Percentiles rank a stretch among this genome's conserved stretches.
Evolutionary conservation across 345 rosid genomes (phyloP).

Genomic region (Garcia nutans): DNA sequence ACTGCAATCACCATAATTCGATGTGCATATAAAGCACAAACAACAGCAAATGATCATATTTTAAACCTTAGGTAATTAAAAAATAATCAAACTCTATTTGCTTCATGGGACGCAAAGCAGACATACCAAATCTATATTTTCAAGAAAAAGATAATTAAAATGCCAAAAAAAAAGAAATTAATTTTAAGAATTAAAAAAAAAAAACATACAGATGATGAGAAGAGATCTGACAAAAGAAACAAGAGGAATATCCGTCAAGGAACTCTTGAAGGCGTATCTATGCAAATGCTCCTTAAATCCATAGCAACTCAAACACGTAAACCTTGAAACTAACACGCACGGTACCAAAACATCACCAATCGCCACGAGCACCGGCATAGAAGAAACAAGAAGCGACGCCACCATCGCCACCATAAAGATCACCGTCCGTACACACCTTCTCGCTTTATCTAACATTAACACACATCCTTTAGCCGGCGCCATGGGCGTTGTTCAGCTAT

Average conservation of each 20-base stretch:
- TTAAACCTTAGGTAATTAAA: not conserved
- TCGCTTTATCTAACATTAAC: constrained; percentile 57
- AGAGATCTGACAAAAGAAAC: constrained; percentile 85
- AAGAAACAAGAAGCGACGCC: constrained; percentile 72
- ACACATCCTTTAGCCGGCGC: constrained; percentile 34
- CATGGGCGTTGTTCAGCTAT: constrained; percentile 6
- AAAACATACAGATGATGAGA: constrained; percentile 60
- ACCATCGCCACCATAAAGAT: constrained; percentile 94
- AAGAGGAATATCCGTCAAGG: constrained; percentile 76
- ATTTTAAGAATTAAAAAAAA: not conserved
- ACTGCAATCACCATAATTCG: not conserved
- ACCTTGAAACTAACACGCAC: constrained; percentile 64
- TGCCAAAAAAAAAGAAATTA: not conserved
- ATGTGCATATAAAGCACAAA: not conserved
- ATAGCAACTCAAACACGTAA: constrained; percentile 67
- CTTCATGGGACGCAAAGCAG: not conserved
- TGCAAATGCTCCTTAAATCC: constrained; percentile 59
- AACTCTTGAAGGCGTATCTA: constrained; percentile 70
- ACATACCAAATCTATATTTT: not conserved
- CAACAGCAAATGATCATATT: not conserved
- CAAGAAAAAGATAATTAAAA: not conserved
- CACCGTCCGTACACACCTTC: constrained; percentile 63
- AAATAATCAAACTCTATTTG: not conserved
- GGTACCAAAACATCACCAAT: constrained; percentile 65
- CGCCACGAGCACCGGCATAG: constrained; percentile 82